phyloP scores from a whole-genome alignment of 2,329 filamentous ascomycete genomes.

The Colletotrichum camelliae region DNA sequence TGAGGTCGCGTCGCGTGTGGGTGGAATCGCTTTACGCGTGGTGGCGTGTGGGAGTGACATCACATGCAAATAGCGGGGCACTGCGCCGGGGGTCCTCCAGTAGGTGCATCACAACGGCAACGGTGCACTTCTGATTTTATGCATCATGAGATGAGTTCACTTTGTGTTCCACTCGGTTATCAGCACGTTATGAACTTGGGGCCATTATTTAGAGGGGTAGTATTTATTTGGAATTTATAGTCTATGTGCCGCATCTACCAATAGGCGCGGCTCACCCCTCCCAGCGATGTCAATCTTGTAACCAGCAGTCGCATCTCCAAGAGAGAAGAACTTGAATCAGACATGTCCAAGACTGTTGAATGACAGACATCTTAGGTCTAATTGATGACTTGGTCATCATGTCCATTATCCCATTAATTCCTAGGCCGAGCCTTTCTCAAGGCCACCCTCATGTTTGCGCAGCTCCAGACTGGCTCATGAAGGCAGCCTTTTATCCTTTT shows the following conservation, averaged over 20 bases:
- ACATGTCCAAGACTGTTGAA: background rate
- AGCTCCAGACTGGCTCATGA: background rate
- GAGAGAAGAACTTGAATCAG: background rate
- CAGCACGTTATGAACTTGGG: background rate
- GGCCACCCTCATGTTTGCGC: background rate
- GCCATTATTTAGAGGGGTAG: background rate
- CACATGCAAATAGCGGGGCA: slow-evolving; percentile 12
- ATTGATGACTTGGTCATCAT: background rate
- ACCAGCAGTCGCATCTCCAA: background rate
- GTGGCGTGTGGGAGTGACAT: slow-evolving; percentile 7
- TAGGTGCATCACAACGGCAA: background rate
- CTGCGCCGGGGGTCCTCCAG: background rate
- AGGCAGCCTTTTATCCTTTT: background rate
- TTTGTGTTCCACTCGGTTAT: background rate
- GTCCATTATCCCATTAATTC: background rate
- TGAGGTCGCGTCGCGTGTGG: slow-evolving; percentile 16
- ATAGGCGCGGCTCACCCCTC: background rate
- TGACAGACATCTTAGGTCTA: background rate
- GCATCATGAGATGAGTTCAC: background rate
- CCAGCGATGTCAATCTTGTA: background rate
- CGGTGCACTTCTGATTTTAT: background rate
- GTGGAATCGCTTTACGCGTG: slow-evolving; percentile 18
- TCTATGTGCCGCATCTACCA: background rate
- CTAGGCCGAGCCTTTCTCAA: background rate
- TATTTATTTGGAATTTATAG: background rate